Conservation (phyloP, 1,284 basidiomycete species). For the Xanthoconium separans region DNA sequence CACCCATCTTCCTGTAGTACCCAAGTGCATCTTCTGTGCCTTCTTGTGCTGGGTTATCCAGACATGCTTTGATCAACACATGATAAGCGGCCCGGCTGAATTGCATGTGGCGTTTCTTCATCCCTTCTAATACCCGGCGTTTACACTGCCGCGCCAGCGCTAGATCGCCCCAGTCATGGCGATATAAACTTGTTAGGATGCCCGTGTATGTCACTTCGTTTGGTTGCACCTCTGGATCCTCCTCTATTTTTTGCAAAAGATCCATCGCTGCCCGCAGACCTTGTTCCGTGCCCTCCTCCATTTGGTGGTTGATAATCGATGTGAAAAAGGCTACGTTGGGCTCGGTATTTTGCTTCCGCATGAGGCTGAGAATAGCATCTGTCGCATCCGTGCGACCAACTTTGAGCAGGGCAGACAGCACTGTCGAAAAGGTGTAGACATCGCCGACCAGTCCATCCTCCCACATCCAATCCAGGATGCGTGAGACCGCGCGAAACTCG, state of each 20-base stretch:
- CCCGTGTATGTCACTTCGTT: constrained; percentile 76
- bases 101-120: constrained; percentile 53
- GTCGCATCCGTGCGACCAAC: constrained; percentile 67
- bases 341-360: constrained; percentile 70
- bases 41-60: constrained; percentile 47
- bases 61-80: constrained; percentile 64
- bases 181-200: constrained; percentile 61
- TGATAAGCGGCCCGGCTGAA: constrained; percentile 71
- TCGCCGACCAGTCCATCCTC: constrained; percentile 60
- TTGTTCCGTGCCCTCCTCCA: constrained; percentile 51
- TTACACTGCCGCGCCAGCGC: constrained; percentile 45
- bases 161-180: constrained; percentile 46
- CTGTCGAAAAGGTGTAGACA: constrained; percentile 77
- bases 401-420: constrained; percentile 72
- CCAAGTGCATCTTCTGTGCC: constrained; percentile 55
- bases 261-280: constrained; percentile 64
- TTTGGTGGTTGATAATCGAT: constrained; percentile 70
- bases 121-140: constrained; percentile 53
- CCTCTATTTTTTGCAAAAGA: constrained; percentile 71
- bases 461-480: constrained; percentile 55
- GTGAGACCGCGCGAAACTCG: constrained; percentile 59
- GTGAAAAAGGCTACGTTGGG: constrained; percentile 74
- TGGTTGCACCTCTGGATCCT: constrained; percentile 51
- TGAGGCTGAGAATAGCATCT: constrained; percentile 59
- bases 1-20: constrained; percentile 68